Evolutionary conservation across 805 yeast species (phyloP), one percentile per base, ranked within the genome.

Genomic region (Metschnikowia arizonensis): DNA sequence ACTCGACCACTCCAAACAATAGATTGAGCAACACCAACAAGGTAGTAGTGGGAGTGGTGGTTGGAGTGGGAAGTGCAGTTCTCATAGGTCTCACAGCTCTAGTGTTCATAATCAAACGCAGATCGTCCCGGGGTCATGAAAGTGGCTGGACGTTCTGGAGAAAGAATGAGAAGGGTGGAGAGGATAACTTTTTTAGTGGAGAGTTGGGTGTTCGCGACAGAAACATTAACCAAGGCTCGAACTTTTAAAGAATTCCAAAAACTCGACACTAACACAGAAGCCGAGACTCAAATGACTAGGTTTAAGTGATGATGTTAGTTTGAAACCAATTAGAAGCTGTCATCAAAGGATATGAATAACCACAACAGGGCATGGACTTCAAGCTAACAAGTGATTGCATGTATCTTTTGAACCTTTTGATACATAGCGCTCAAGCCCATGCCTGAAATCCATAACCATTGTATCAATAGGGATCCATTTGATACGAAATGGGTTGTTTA

Each of bases 111-210:
- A 54, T 68, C 44, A 68, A 62, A 58, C 63, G 57, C 50, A 68
- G 69, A 57, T 54, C 62, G 21, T 61, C 58, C 47, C 60, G 57
- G 42, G 62, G 54, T 37, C 50, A 47, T 15, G 52, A 50, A 42
- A 52, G 54, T 26, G 68, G 73, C 19, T 72, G 76, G 76, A 72
- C 76, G 3, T 72, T 72, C 64, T 72, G 76, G 76, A 64, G 75
- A 57, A 70, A 68, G 61, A 64, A 66, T 45, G 75, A 68, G 52
- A 69, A 72, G 59, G 68, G 64, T 17, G 61, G 62, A 26, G 49
- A 49, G 29, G 63, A 62, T 25, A 72, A 71, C 45, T 69, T 67
- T 50, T 66, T 72, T 53, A 69, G 62, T 48, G 76, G 74, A 5
- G 76, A 72, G 53, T 65, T 72, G 52, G 76, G 76, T 29, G 76